These are phyloP conservation scores for Conticribra guillardii DNA, from an alignment of 108 stramenopile genomes.

Conservation along the genomic window DNA sequence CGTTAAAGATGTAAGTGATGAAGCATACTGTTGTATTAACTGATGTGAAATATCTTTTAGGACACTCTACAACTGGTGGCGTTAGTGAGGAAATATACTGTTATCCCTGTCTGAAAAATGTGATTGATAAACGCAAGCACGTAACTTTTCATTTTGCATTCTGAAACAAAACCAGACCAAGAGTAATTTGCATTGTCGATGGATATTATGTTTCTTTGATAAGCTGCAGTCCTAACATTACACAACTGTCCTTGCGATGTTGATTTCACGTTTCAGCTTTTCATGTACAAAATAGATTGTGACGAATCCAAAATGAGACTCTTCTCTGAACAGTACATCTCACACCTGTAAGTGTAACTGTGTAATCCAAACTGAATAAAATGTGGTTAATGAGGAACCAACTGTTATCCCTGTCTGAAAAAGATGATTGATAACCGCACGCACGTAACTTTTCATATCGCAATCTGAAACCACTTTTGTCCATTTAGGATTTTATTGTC, in stretches of 20 bases:
- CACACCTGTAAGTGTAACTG: background rate
- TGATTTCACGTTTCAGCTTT: too few relatives aligned
- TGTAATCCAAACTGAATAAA: background rate
- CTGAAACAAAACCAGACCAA: conserved; percentile 3
- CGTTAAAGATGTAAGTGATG: too few relatives aligned
- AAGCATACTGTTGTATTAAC: too few relatives aligned
- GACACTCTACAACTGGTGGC: too few relatives aligned
- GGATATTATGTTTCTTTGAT: background rate
- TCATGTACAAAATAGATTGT: too few relatives aligned
- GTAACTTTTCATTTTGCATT: conserved; percentile 35
- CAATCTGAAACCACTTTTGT: conserved; percentile 13
- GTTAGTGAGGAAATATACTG: conserved; percentile 22
- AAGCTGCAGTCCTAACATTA: background rate
- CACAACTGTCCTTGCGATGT: too few relatives aligned
- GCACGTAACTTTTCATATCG: conserved; percentile 39
- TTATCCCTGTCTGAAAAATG: conserved; percentile 40
- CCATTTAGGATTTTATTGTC: too few relatives aligned
- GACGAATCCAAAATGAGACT: too few relatives aligned
- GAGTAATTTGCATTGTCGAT: background rate
- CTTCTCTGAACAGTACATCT: background rate
- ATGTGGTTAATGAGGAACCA: conserved; percentile 30
- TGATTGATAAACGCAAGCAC: conserved; percentile 29
- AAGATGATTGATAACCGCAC: conserved; percentile 35
- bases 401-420: conserved; percentile 46
- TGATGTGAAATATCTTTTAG: too few relatives aligned